These are phyloP conservation scores for Jaltomata sinuosa DNA, from an alignment of 257 asterid species.

Conservation along the genomic window DNA sequence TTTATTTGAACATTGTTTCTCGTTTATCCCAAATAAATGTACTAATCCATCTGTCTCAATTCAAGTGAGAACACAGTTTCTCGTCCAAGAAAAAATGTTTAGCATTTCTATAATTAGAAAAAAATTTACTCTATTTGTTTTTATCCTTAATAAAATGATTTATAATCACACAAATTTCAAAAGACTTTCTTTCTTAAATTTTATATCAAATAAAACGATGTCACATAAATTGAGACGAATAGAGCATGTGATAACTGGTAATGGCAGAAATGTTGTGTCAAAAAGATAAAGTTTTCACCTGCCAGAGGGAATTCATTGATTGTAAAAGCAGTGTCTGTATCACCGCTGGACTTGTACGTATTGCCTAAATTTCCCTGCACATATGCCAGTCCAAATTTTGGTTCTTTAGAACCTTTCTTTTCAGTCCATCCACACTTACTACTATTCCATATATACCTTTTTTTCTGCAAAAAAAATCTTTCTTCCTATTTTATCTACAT, in stretches of 20 bases:
- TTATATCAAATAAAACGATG: too few species aligned
- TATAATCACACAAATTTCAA: too few species aligned
- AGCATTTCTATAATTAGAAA: too few species aligned
- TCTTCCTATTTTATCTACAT: neutral
- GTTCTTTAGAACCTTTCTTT: neutral
- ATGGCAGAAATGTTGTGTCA: neutral
- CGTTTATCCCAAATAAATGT: too few species aligned
- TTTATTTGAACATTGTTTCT: neutral
- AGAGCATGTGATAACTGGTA: neutral
- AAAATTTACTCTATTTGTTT: too few species aligned
- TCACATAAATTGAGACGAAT: too few species aligned
- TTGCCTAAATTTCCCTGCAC: slow-evolving; percentile 4
- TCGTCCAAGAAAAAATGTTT: too few species aligned
- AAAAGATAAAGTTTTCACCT: neutral
- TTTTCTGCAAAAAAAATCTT: neutral
- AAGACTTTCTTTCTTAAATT: too few species aligned
- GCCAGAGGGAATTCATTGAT: neutral
- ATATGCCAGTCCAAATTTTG: neutral
- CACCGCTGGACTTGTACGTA: neutral
- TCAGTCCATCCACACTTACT: neutral
- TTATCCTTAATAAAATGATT: too few species aligned
- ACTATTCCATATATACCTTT: neutral
- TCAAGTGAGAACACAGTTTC: too few species aligned
- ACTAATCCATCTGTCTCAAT: too few species aligned
- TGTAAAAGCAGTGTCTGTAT: neutral